Base-by-base conservation (phyloP, 1,139 yeast species). In the Yamadazyma trypodendri region DNA sequence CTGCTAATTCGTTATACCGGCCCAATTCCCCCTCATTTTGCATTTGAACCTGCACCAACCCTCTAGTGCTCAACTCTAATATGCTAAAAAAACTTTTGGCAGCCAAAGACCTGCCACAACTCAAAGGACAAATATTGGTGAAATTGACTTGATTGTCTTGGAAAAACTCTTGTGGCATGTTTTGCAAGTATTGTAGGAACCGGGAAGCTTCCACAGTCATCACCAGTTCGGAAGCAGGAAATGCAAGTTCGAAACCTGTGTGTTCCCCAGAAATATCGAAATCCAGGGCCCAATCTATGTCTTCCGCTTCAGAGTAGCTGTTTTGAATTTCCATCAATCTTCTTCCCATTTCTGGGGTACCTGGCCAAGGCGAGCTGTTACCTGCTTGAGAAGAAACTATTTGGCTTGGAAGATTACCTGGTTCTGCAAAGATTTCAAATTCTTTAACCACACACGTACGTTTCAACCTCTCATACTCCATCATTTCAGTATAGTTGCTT, bases 51-150 rank as follows among this genome's bases (percentile, higher is more conserved):
- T 35, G 24, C 20, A 45, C 24, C 14, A 32, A 28, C 45, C 32
- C 32, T 3, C 31, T 52, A 7, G 67, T 59, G 0, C 72, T 61
- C 35, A 72, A 53, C 32, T 68, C 64, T 31, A 73, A 53, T 1
- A 72, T 40, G 34, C 68, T 62, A 11, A 65, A 51, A 44, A 73
- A 69, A 2, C 75, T 61, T 36, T 57, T 63, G 11, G 66, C 70
- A 12, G 70, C 71, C 21, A 64, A 50, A 12, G 53, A 48, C 40
- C 56, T 54, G 12, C 38, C 31, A 20, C 45, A 41, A 12, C 38
- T 31, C 1, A 11, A 7, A 5, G 51, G 29, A 38, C 52, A 49
- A 11, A 49, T 35, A 35, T 30, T 2, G 15, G n/a, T 25, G 44
- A 30, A 21, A 28, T 12, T n/a, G 15, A 15, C 16, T 9, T 29